Base-by-base conservation (phyloP, 2,329 filamentous ascomycete species). In the Alternaria longipes region DNA sequence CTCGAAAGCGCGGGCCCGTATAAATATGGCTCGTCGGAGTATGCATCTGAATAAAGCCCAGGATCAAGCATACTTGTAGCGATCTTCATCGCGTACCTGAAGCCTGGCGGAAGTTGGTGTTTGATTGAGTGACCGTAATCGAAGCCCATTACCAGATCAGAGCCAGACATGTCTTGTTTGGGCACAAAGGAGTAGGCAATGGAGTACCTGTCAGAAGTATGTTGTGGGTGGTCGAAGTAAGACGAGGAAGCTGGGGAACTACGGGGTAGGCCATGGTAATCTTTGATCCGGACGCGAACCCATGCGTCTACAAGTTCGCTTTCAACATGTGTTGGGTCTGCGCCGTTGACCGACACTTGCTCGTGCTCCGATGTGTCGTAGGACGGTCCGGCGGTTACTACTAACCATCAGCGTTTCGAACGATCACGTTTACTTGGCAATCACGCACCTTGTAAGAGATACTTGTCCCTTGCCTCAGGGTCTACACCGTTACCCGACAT, bases 151-250 rank as follows among this genome's bases (percentile, higher is more conserved):
- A 79, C 67, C 4, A 77, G 49, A 22, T 79, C 75, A 5, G 62
- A 64, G 12, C 74, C 75, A 1, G 65, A 44, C 22, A 79, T 71
- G 45, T 75, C 63, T 4, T 54, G 60, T 52, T 78, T 78, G 2
- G 77, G 77, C 2, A 79, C 64, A 49, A 80, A 80, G 0, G 76
- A 78, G 63, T 76, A 80, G 26, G 70, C 69, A 38, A 80, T 72
- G 8, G 73, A 76, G 57, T 79, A 79, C 3, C 72, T 71, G 53
- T 79, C 78, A 8, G 71, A 72, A 1, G 62, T 69, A 59, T 79
- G 78, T 20, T 69, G 54, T 7, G 69, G 66, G 53, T 78, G 72
- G 4, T 62, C 42, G 56, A 80, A 79, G 64, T 80, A 80, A 5
- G 64, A 41, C 3, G 60, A 69, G 11, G 69, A 68, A 14, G 69